Evolutionary conservation across 202 grass and related monocot species (phyloP).

Genomic region (Schoenoplectus tabernaemontani): DNA sequence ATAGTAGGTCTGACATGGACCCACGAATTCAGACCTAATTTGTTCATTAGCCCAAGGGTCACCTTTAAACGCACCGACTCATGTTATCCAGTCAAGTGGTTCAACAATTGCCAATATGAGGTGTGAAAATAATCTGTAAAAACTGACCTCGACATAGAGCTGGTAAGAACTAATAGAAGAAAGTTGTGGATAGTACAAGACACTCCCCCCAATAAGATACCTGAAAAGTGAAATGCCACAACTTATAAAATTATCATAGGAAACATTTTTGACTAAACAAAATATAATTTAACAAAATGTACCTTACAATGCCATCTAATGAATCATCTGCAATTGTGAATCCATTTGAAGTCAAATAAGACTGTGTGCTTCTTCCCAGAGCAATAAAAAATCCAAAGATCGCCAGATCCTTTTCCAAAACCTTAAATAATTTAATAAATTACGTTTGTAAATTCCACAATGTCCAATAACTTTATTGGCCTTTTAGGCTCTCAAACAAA

Average conservation of each 20-base stretch:
- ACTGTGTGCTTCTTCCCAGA: slow-evolving; percentile 83
- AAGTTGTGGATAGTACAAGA: slow-evolving; percentile 94
- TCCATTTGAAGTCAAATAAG: slow-evolving; percentile 69
- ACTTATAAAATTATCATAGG: neutral
- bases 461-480: neutral
- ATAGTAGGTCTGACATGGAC: neutral
- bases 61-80: neutral
- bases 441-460: neutral
- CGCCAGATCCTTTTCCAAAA: slow-evolving; percentile 95
- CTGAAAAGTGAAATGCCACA: slow-evolving; percentile 33
- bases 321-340: slow-evolving; percentile 62
- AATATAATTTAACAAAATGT: slow-evolving; percentile 13
- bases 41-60: neutral
- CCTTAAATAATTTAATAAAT: slow-evolving; percentile 39
- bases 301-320: slow-evolving; percentile 83
- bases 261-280: slow-evolving; percentile 18
- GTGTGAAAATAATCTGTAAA: slow-evolving; percentile 25
- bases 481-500: neutral
- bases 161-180: slow-evolving; percentile 98
- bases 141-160: slow-evolving; percentile 91
- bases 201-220: slow-evolving; percentile 97
- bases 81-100: neutral
- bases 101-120: slow-evolving; percentile 4
- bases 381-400: slow-evolving; percentile 99
- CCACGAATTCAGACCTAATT: neutral